Evolutionary conservation across 805 yeast genomes (phyloP).

Genomic region (Yamadazyma akitaensis): DNA sequence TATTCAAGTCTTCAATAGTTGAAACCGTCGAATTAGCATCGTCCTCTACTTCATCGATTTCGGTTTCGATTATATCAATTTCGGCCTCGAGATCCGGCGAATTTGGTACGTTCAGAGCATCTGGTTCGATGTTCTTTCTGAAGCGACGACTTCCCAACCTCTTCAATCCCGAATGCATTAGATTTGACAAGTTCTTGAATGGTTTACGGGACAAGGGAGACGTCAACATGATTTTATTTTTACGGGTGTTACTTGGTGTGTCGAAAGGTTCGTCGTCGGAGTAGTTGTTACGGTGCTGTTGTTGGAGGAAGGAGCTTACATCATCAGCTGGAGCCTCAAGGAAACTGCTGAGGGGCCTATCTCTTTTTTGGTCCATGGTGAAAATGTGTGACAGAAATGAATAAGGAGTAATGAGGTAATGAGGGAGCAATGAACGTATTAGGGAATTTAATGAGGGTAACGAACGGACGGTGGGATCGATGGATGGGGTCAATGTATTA

Average conservation of each 20-base stretch:
- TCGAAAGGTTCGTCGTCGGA: slow-evolving; percentile 6
- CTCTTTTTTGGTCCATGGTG: slow-evolving; percentile 10
- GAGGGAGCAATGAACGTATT: background rate
- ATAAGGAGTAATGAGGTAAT: no score
- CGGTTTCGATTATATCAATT: background rate
- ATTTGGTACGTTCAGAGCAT: no score
- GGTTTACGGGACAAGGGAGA: slow-evolving; percentile 26
- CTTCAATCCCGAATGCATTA: slow-evolving; percentile 10
- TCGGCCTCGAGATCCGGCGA: background rate
- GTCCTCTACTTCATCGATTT: slow-evolving; percentile 5
- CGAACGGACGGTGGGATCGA: no score
- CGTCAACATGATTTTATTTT: slow-evolving; percentile 7
- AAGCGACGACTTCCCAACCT: background rate
- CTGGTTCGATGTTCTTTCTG: slow-evolving; percentile 11
- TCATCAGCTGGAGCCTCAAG: slow-evolving; percentile 39
- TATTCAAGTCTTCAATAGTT: slow-evolving; percentile 14
- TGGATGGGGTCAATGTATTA: no score
- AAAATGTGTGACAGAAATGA: no score
- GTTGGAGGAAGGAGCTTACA: slow-evolving; percentile 8
- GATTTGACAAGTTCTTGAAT: slow-evolving; percentile 26
- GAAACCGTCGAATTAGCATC: slow-evolving; percentile 16
- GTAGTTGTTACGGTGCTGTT: slow-evolving; percentile 5
- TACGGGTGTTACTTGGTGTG: slow-evolving; percentile 6
- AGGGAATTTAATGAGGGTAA: background rate
- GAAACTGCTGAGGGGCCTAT: slow-evolving; percentile 33